These are phyloP conservation scores for Pseudopyricularia javanii DNA, from an alignment of 2,329 filamentous ascomycete species.

Conservation along the genomic window DNA sequence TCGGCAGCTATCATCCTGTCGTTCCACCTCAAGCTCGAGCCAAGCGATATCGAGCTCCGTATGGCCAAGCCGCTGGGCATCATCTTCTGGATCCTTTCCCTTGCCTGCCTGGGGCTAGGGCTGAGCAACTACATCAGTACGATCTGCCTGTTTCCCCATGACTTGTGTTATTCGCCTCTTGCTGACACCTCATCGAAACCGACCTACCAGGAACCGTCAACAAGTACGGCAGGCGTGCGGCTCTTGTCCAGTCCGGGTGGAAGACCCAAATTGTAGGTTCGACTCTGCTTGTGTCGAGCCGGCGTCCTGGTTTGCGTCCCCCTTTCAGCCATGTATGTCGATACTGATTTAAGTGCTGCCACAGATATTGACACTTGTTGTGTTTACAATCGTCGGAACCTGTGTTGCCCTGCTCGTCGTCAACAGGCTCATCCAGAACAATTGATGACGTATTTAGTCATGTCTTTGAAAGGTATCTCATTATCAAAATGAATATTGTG, in stretches of 20 bases:
- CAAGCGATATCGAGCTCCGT: constrained; percentile 56
- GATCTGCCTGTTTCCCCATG: constrained; percentile 2
- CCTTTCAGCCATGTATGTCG: not conserved
- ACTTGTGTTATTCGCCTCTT: not conserved
- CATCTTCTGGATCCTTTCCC: constrained; percentile 73
- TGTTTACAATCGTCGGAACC: constrained; percentile 50
- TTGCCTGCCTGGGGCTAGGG: constrained; percentile 66
- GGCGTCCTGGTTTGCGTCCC: not conserved
- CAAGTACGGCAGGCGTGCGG: constrained; percentile 65
- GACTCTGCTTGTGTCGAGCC: not conserved
- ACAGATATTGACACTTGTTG: constrained; percentile 50
- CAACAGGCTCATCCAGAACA: constrained; percentile 19
- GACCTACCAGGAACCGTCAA: constrained; percentile 47
- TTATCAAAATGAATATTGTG: too few relatives aligned
- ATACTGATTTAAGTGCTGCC: not conserved
- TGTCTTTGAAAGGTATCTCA: not conserved
- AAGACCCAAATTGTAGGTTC: constrained; percentile 67
- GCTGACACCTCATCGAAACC: not conserved
- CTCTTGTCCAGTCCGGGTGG: constrained; percentile 87
- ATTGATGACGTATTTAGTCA: not conserved
- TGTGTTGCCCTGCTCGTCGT: constrained; percentile 50
- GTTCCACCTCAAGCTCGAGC: constrained; percentile 73
- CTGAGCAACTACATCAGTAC: constrained; percentile 77
- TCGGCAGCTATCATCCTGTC: constrained; percentile 82
- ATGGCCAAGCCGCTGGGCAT: constrained; percentile 77